These are phyloP conservation scores for Sphaceloma murrayae DNA, from an alignment of 2,329 filamentous ascomycete genomes.

Conservation along the genomic window DNA sequence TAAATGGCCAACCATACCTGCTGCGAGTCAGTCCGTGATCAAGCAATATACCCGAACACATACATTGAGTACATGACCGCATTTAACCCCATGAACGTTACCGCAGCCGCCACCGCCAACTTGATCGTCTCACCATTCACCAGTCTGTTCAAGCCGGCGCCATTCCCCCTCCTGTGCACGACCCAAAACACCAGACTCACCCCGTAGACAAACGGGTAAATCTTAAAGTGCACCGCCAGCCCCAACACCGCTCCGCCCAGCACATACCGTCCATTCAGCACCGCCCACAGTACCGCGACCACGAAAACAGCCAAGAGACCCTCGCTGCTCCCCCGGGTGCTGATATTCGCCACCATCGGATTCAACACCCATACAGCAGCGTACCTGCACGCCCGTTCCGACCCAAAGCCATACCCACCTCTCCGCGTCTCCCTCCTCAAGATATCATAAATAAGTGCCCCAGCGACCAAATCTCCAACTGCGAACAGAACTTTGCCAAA, in stretches of 20 bases:
- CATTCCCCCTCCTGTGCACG: slow-evolving; percentile 41
- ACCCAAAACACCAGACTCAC: slow-evolving; percentile 73
- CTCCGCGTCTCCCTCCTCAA: slow-evolving; percentile 29
- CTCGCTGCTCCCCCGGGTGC: slow-evolving; percentile 87
- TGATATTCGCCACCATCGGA: slow-evolving; percentile 96
- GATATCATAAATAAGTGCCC: slow-evolving; percentile 60
- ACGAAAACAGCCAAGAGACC: slow-evolving; percentile 80
- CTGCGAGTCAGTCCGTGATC: background rate
- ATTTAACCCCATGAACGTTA: slow-evolving; percentile 67
- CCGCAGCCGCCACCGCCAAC: background rate
- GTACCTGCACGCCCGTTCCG: slow-evolving; percentile 57
- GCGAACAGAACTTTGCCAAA: slow-evolving; percentile 87
- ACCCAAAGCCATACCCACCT: slow-evolving; percentile 37
- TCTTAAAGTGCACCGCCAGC: slow-evolving; percentile 89
- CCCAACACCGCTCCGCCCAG: slow-evolving; percentile 70
- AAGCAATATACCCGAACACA: slow-evolving; percentile 26
- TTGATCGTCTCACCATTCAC: background rate
- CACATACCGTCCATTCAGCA: slow-evolving; percentile 50
- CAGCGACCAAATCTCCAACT: slow-evolving; percentile 69
- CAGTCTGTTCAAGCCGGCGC: slow-evolving; percentile 10
- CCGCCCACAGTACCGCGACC: slow-evolving; percentile 73
- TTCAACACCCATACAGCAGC: slow-evolving; percentile 89
- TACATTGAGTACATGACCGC: slow-evolving; percentile 66
- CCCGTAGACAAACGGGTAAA: slow-evolving; percentile 95
- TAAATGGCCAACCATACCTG: slow-evolving; percentile 70